Conservation (phyloP, 768 basidiomycete species). For the Mycena olivaceomarginata region DNA sequence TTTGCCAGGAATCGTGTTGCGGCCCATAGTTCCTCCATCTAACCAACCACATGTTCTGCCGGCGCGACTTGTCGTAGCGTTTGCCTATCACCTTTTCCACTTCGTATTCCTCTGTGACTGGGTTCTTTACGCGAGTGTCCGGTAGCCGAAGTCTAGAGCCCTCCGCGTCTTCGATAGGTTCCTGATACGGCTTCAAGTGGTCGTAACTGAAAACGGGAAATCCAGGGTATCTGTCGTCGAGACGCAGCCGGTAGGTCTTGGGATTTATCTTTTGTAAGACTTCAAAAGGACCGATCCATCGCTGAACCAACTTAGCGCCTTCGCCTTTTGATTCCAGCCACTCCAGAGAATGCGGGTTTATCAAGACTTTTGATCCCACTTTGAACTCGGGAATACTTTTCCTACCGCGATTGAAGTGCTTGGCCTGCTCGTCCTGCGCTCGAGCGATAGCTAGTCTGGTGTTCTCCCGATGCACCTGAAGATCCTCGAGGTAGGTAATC, state of each 20-base stretch:
- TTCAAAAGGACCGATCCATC: background rate
- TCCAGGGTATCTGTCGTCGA: background rate
- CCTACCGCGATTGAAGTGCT: background rate
- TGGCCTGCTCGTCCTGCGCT: background rate
- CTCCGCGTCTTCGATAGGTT: background rate
- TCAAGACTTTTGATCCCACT: background rate
- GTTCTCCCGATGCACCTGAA: background rate
- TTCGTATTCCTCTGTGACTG: background rate
- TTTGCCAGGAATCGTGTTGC: slow-evolving; percentile 11
- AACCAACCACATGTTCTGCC: background rate
- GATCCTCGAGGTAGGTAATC: background rate
- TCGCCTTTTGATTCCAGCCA: background rate
- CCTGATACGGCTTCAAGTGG: background rate
- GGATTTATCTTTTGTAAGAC: background rate
- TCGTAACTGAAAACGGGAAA: background rate
- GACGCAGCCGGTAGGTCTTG: background rate
- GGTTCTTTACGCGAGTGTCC: too few relatives aligned
- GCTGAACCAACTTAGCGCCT: background rate
- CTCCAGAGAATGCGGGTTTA: background rate
- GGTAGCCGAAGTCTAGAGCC: too few relatives aligned
- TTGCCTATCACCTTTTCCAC: slow-evolving; percentile 4
- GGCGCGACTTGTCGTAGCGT: background rate
- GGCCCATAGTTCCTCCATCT: background rate
- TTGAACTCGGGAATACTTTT: background rate
- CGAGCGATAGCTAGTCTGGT: background rate